Base-by-base conservation (phyloP, 202 grass and related monocot species). In the Zizania palustris region DNA sequence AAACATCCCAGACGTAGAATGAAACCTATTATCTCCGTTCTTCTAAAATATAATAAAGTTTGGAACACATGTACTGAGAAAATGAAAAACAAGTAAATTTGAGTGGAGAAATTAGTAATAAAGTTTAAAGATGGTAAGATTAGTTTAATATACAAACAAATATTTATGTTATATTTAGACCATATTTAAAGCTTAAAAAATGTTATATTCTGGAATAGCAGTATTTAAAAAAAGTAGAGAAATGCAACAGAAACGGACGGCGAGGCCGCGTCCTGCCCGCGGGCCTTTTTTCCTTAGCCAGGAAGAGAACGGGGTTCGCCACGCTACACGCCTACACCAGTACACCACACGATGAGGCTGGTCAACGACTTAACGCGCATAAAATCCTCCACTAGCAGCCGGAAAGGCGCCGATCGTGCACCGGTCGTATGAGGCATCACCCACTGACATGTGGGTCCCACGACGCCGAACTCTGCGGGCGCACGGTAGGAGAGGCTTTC, bases 251-350 rank as follows among this genome's bases (percentile, higher is more conserved):
- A 67, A 28, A 77, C 41, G 67, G 67, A 51, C 55, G 53, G 35
- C 18, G 43, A 60, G 15, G 75, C 80, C 61, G 80, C 63, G 80
- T 74, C 14, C 0, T 46, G 14, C 21, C 12, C 85, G 12, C 28
- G 15, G 7, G 43, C 45, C 19, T 9, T 63, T 36, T 69, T 83
- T 65, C 63, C 78, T 84, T 88, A 44, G 55, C 80, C 70, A 22
- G 48, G 34, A 79, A 88, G 80, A 55, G 61, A 76, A 80, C 10
- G 0, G 21, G 53, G 75, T 74, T 63, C 56, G 20, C 5, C 4
- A 78, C 18, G 14, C 43, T 9, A 37, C 58, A 19, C 72, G n/a
- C n/a, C n/a, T n/a, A n/a, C n/a, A n/a, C n/a, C n/a, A n/a, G n/a
- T n/a, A n/a, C 58, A 19, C 72, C 9, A 58, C 78, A 76, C 85